A percentile compares a stretch with the other conserved stretches of the same genome.
Conservation (phyloP, 2,329 filamentous ascomycete species). For the Chaetomium globosum region DNA sequence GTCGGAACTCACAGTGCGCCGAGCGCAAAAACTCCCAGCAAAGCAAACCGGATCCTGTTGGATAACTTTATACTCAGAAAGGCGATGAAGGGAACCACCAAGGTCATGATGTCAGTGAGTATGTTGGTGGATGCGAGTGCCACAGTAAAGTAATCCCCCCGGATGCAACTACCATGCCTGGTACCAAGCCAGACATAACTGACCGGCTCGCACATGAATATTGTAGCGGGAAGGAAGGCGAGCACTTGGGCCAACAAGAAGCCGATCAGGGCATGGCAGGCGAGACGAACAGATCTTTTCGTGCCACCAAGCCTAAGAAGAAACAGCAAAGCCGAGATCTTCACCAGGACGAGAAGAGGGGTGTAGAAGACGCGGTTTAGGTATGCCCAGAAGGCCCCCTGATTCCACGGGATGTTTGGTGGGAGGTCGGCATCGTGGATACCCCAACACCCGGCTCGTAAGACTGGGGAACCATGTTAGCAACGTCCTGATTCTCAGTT, state of each 20-base stretch:
- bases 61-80: constrained; percentile 48
- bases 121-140: constrained; percentile 40
- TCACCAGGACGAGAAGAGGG: constrained; percentile 30
- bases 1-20: background rate
- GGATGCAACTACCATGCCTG: background rate
- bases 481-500: background rate
- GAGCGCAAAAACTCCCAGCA: constrained; percentile 28
- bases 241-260: background rate
- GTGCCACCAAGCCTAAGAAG: constrained; percentile 33
- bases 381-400: constrained; percentile 40
- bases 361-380: constrained; percentile 39
- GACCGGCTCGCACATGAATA: constrained; percentile 2
- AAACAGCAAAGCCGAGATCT: constrained; percentile 51
- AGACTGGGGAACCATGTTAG: constrained; percentile 14
- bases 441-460: constrained; percentile 31
- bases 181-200: background rate
- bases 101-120: constrained; percentile 41
- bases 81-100: constrained; percentile 46
- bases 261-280: background rate
- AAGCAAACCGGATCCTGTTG: constrained; percentile 43
- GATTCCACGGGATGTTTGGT: constrained; percentile 20
- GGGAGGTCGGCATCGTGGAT: constrained; percentile 33
- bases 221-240: background rate
- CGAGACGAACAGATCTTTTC: background rate
- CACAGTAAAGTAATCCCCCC: background rate